These are phyloP conservation scores for Zymoseptoria passerinii DNA, from an alignment of 2,329 filamentous ascomycete species.

Conservation along the genomic window DNA sequence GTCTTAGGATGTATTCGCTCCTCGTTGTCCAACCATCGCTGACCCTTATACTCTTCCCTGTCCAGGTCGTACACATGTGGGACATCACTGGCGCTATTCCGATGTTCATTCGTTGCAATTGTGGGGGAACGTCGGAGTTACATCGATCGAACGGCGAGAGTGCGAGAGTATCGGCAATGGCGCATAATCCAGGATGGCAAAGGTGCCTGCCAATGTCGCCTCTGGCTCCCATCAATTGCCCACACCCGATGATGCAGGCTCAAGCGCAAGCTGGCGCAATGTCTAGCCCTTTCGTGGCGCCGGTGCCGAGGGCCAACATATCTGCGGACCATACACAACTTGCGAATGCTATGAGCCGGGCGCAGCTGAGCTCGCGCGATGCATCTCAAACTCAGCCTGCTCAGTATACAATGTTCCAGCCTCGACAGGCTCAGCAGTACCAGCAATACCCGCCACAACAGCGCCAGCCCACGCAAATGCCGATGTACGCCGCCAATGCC, in stretches of 20 bases:
- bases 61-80: constrained; percentile 20
- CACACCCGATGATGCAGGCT: neutral
- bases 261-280: neutral
- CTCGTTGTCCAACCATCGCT: too few relatives aligned
- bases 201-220: constrained; percentile 8
- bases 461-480: constrained; percentile 1
- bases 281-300: neutral
- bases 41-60: too few relatives aligned
- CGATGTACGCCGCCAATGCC: constrained; percentile 15
- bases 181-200: constrained; percentile 15
- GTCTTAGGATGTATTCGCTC: too few relatives aligned
- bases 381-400: neutral
- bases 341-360: neutral
- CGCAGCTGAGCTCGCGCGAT: neutral
- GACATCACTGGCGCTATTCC: constrained; percentile 17
- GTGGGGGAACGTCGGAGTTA: constrained; percentile 5
- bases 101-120: constrained; percentile 19
- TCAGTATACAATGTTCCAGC: constrained; percentile 1
- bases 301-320: neutral
- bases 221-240: neutral
- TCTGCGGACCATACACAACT: neutral
- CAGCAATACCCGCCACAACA: neutral
- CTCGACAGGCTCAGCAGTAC: constrained; percentile 1
- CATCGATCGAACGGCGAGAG: constrained; percentile 9
- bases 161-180: constrained; percentile 11